Percentiles rank a stretch among this genome's conserved stretches.
Conservation (phyloP, 2,329 filamentous ascomycete genomes). For the Sarocladium oryzae region DNA sequence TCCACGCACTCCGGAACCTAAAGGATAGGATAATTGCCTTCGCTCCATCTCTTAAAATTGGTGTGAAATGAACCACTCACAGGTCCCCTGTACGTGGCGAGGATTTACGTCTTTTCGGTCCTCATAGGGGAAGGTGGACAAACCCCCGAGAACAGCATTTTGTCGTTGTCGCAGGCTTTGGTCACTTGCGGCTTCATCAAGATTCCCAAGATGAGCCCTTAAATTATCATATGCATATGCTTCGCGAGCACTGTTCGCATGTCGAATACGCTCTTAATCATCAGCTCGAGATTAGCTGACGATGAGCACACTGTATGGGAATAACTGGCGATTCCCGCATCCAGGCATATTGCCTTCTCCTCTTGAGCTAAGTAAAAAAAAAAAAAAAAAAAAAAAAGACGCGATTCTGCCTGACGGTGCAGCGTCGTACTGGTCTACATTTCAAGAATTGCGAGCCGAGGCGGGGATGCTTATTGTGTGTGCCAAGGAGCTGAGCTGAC, state of each 20-base stretch:
- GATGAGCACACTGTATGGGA: too few relatives aligned
- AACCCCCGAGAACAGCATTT: background rate
- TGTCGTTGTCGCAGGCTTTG: background rate
- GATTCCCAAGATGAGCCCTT: background rate
- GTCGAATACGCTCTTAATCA: background rate
- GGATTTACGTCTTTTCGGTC: conserved; percentile 22
- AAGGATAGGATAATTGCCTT: conserved; percentile 18
- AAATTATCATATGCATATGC: background rate
- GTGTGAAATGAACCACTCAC: conserved; percentile 16
- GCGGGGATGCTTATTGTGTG: too few relatives aligned
- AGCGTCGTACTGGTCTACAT: too few relatives aligned
- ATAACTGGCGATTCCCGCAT: too few relatives aligned
- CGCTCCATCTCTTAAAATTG: conserved; percentile 14
- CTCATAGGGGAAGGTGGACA: background rate
- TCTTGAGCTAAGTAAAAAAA: too few relatives aligned
- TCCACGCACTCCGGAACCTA: conserved; percentile 31
- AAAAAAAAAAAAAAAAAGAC: too few relatives aligned
- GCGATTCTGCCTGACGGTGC: too few relatives aligned
- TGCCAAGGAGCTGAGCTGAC: too few relatives aligned
- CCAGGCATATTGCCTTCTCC: too few relatives aligned
- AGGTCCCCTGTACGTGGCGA: conserved; percentile 18
- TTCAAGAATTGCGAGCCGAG: too few relatives aligned
- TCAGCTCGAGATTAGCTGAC: background rate
- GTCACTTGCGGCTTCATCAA: background rate
- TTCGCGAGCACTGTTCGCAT: background rate